phyloP scores from a whole-genome alignment of 306 rosid genomes.

The Adenanthera pavonina region DNA sequence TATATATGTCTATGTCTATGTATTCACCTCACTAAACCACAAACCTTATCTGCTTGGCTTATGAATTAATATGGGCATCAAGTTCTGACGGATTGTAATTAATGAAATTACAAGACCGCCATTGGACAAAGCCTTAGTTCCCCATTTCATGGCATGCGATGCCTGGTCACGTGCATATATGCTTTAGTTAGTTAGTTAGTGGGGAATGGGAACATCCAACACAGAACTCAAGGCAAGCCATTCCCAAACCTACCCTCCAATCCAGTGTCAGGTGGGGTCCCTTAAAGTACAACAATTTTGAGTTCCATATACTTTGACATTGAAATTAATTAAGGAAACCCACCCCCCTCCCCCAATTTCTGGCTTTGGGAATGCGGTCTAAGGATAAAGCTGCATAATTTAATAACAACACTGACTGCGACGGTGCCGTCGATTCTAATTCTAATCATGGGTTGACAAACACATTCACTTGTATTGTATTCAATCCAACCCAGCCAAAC shows the following conservation, averaged over 20 bases:
- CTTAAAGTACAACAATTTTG: constrained; percentile 28
- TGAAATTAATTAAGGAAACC: not conserved
- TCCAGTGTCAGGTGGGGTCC: constrained; percentile 36
- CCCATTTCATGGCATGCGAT: constrained; percentile 51
- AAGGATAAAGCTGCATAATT: not conserved
- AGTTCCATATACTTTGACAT: constrained; percentile 33
- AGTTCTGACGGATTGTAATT: not conserved
- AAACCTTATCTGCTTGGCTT: too few relatives aligned
- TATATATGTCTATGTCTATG: too few relatives aligned
- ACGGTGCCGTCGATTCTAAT: constrained; percentile 41
- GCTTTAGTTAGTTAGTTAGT: constrained; percentile 20
- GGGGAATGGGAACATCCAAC: constrained; percentile 54
- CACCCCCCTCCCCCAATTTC: not conserved
- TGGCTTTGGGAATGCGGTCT: constrained; percentile 8
- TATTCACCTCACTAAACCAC: too few relatives aligned
- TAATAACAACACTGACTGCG: constrained; percentile 30
- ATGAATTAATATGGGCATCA: too few relatives aligned
- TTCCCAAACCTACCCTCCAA: constrained; percentile 20
- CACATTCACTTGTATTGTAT: constrained; percentile 43
- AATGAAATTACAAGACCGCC: constrained; percentile 19
- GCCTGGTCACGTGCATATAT: constrained; percentile 47
- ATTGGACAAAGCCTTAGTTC: constrained; percentile 33
- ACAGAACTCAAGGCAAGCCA: constrained; percentile 40
- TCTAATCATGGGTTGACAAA: constrained; percentile 53
- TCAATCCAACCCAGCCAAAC: not conserved